Evolutionary conservation across 2,329 filamentous ascomycete genomes (phyloP).

Genomic region (Talaromyces piceae): DNA sequence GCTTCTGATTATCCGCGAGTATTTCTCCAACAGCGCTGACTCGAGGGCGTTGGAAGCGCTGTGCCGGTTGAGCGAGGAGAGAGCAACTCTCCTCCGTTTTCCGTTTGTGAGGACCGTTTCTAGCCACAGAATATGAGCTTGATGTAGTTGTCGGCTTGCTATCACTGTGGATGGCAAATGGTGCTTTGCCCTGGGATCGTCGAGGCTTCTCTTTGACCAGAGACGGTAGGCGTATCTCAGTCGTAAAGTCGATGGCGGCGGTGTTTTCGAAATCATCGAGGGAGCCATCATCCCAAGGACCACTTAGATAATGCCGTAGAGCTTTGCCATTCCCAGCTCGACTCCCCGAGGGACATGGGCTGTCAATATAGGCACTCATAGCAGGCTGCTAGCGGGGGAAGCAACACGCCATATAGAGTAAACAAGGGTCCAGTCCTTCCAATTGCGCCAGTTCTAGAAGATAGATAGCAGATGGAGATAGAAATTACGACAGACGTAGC

Average conservation of each 20-base stretch:
- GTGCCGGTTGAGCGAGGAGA: slow-evolving; percentile 33
- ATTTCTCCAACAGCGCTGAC: slow-evolving; percentile 21
- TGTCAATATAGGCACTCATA: slow-evolving; percentile 18
- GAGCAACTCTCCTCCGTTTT: slow-evolving; percentile 17
- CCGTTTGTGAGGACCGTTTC: slow-evolving; percentile 14
- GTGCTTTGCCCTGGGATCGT: slow-evolving; percentile 19
- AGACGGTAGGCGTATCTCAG: slow-evolving; percentile 27
- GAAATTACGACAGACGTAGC: neutral
- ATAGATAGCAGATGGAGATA: neutral
- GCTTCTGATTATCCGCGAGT: slow-evolving; percentile 11
- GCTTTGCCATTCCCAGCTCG: slow-evolving; percentile 14
- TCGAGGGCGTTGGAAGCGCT: slow-evolving; percentile 29
- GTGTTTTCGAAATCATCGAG: slow-evolving; percentile 26
- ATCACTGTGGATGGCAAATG: slow-evolving; percentile 36
- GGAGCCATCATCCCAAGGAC: slow-evolving; percentile 20
- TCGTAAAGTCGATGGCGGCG: slow-evolving; percentile 34
- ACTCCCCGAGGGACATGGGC: slow-evolving; percentile 27
- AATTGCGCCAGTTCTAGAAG: neutral
- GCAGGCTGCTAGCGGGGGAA: neutral
- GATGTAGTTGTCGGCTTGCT: slow-evolving; percentile 12
- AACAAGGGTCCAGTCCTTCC: neutral
- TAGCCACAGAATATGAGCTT: neutral
- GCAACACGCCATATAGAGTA: neutral
- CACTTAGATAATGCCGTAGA: slow-evolving; percentile 16
- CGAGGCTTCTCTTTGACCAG: slow-evolving; percentile 23